phyloP scores from a whole-genome alignment of 495 filamentous ascomycete species.

The Aspergillus affinis region DNA sequence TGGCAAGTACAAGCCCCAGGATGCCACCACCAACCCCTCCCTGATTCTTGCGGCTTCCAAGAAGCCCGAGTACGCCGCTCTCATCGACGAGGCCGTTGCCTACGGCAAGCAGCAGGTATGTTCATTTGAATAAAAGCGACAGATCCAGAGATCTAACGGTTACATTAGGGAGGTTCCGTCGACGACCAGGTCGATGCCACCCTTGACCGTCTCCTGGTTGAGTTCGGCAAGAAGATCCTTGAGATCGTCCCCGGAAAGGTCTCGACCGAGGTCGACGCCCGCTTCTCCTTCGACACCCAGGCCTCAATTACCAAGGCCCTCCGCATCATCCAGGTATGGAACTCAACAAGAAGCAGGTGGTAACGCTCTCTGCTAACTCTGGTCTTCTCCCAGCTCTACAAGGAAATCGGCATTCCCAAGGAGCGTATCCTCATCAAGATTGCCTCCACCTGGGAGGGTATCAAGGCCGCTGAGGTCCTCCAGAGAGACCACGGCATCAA shows the following conservation, averaged over 20 bases:
- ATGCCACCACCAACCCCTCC: slow-evolving; percentile 99
- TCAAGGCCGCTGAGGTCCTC: slow-evolving; percentile 93
- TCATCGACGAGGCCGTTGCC: slow-evolving; percentile 83
- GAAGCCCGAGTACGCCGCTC: slow-evolving; percentile 91
- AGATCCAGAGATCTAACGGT: slow-evolving; percentile 6
- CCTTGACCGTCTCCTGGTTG: slow-evolving; percentile 89
- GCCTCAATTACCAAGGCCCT: slow-evolving; percentile 93
- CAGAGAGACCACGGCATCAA: slow-evolving; percentile 93
- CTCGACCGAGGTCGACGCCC: slow-evolving; percentile 96
- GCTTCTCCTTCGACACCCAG: slow-evolving; percentile 93
- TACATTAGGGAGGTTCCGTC: slow-evolving; percentile 49
- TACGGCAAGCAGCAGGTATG: slow-evolving; percentile 77
- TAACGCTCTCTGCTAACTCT: slow-evolving; percentile 16
- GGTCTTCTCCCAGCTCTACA: slow-evolving; percentile 69
- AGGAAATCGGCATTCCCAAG: slow-evolving; percentile 85
- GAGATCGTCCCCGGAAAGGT: slow-evolving; percentile 97
- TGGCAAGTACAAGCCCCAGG: slow-evolving; percentile 99
- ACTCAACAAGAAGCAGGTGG: neutral
- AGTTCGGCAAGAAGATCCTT: slow-evolving; percentile 97
- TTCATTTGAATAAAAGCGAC: neutral
- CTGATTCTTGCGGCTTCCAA: slow-evolving; percentile 97
- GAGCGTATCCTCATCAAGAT: slow-evolving; percentile 74
- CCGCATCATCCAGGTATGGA: slow-evolving; percentile 86
- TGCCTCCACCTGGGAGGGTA: slow-evolving; percentile 79
- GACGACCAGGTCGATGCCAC: slow-evolving; percentile 79